phyloP scores from a whole-genome alignment of 2,329 filamentous ascomycete species.

The Saccharata proteae region DNA sequence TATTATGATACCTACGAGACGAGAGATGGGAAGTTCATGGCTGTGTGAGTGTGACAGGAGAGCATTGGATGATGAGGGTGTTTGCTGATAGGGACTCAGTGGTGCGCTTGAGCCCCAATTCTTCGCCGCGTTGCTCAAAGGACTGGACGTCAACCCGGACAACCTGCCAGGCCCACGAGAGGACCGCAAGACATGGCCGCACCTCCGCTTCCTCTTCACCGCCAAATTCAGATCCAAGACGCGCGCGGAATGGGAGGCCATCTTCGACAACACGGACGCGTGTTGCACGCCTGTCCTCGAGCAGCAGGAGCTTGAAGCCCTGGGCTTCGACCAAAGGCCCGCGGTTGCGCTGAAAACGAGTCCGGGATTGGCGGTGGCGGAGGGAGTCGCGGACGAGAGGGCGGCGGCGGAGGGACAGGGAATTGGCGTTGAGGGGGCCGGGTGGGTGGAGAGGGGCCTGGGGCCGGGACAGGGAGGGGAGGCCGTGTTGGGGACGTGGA shows the following conservation, averaged over 20 bases:
- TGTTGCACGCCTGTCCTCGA: conserved; percentile 83
- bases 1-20: conserved; percentile 88
- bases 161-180: conserved; percentile 38
- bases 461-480: conserved; percentile 61
- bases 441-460: conserved; percentile 52
- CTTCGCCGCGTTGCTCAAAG: conserved; percentile 54
- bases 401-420: conserved; percentile 47
- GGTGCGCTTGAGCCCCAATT: conserved; percentile 85
- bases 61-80: too few species aligned
- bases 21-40: conserved; percentile 64
- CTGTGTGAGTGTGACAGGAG: conserved; percentile 42
- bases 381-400: conserved; percentile 28
- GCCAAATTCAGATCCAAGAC: conserved; percentile 56
- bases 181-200: conserved; percentile 56
- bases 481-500: conserved; percentile 56
- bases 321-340: conserved; percentile 57
- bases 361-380: conserved; percentile 52
- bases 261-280: conserved; percentile 86
- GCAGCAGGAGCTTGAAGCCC: conserved; percentile 56
- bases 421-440: conserved; percentile 49
- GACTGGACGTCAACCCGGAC: conserved; percentile 45
- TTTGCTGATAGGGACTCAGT: conserved; percentile 14
- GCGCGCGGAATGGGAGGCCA: conserved; percentile 64
- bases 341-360: conserved; percentile 56
- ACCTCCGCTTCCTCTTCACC: conserved; percentile 49